Base-by-base conservation (phyloP, 192 early-diverging fungal genomes). In the Coemansia furcata region DNA sequence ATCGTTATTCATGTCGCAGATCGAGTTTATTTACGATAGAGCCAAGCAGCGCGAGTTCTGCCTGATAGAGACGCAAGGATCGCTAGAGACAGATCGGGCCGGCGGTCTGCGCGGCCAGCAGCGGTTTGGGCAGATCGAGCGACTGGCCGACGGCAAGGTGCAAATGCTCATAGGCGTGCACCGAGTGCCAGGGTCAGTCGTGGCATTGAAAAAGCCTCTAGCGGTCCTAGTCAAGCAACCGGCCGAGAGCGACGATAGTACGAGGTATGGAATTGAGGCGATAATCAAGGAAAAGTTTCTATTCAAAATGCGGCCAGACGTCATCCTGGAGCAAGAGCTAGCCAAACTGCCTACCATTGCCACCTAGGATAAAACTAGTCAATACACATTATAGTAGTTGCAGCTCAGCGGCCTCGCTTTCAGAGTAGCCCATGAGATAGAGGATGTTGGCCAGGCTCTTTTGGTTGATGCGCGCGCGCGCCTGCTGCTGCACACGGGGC, bases 401-500 rank as follows among this genome's bases (percentile, higher is more conserved):
- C 12, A 93, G 78, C 70, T 91, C 87, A 17, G 85, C 59, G 19
- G 88, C 86, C 47, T 95, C 92, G 65, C 88, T 85, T 58, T 91
- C 89, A 7, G 90, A 87, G 76, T 95, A 95, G 37, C 95, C 96
- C 69, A 99, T 89, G 29, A 96, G 78, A 54, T 93, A 92, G 23
- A 98, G 83, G 9, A 98, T 90, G 73, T 95, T 91, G 35, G 90
- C 87, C 67, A 99, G 74, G 83, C 93, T 96, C 67, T 91, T 90
- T 67, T 96, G 95, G 78, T 99, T 99, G 69, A 99, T 94, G 67
- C 96, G 81, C 1, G 93, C 87, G 29, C 86, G 78, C 0, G 95
- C 94, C 84, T 92, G 84, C 76, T 95, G 84, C 71, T 99, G 97
- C 3, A 99, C 97, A n/a, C 89, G 85, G 15, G 96, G 96, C 68